Evolutionary conservation across 2,329 filamentous ascomycete genomes (phyloP), one percentile per base, ranked within the genome.

Genomic region (Verticillium klebahnii): DNA sequence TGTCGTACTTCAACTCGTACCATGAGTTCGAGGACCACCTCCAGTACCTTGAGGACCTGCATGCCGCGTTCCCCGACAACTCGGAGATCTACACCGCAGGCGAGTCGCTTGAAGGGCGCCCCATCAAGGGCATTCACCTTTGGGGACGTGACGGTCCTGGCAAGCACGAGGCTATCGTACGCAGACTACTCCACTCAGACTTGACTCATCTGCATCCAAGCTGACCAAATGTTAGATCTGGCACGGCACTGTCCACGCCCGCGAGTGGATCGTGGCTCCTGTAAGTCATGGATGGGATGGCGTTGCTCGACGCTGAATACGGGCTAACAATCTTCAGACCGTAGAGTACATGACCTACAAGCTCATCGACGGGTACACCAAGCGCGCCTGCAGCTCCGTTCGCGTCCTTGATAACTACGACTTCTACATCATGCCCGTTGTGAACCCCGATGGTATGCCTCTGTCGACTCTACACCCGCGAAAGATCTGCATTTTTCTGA

Each of bases 81-180:
- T 73, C 80, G 6, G 74, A 77, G 62, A 72, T 80, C 31, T 72
- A 82, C 19, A 73, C 72, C n/a, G 69, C 76, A 5, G 80, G 80
- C 17, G 74, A 68, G 37, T 80, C 78, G 5, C 70, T 71, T 34
- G 66, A 78, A 58, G 77, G 77, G 2, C 71, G 75, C 34, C 58
- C 71, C 63, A 91, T 92, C 62, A 82, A 82, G 31, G 89, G 85
- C 36, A 67, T 83, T 56, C 80, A 82, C 64, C 73, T 83, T 65
- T 81, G 73, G 67, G 80, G 80, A 67, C 4, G 71, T 72, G 11
- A 72, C 70, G 58, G 75, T 75, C 40, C 67, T 64, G 39, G 79
- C 78, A 66, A 77, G 78, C 39, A 74, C 69, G 37, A 81, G 5
- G 80, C 79, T 37, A 66, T 81, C 34, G 74, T 50, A 23, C 8